Base-by-base conservation (phyloP, 2,329 filamentous ascomycete genomes). In the Fusarium phyllophilum region DNA sequence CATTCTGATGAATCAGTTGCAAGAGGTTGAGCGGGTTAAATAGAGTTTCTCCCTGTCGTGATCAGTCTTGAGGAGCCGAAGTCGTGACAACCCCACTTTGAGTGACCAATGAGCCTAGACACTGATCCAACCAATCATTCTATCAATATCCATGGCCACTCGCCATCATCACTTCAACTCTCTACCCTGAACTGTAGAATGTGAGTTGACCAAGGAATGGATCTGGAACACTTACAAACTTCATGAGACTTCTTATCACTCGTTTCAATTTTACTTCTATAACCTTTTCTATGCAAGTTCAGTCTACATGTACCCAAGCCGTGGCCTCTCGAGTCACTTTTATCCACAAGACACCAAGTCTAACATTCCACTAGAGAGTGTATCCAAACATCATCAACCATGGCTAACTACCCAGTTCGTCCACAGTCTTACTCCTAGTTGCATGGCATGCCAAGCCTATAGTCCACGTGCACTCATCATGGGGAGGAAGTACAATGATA, bases 401-500 rank as follows among this genome's bases (percentile, higher is more conserved):
- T 2, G 13, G n/a, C 10, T 6, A 34, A n/a, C 6, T 13, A 26
- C 10, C 14, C 11, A 18, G 8, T 15, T 15, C 18, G 6, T 15
- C 11, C 20, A 22, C 11, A 45, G 14, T n/a, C 14, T 29, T 13
- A 38, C 10, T n/a, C 6, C 7, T 7, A 14, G 41, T 36, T 22
- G 31, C 33, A 36, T 15, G 14, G 31, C 14, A n/a, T 29, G n/a
- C 36, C 14, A 60, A 39, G n/a, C 22, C 18, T 66, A 70, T 6
- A 70, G 41, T 10, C 70, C 70, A 31, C 36, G 39, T 9, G 55
- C 34, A 29, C 34, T 68, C 67, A 74, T 68, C 57, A 75, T 34
- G 9, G 73, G 73, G 22, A 75, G 44, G 41, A 68, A 75, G 15
- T 75, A 75, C 17, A 75, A 45, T 2, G 70, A 51, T 20, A 75